Evolutionary conservation across 176 grass and related monocot species (phyloP).

Genomic region (Puya raimondii): DNA sequence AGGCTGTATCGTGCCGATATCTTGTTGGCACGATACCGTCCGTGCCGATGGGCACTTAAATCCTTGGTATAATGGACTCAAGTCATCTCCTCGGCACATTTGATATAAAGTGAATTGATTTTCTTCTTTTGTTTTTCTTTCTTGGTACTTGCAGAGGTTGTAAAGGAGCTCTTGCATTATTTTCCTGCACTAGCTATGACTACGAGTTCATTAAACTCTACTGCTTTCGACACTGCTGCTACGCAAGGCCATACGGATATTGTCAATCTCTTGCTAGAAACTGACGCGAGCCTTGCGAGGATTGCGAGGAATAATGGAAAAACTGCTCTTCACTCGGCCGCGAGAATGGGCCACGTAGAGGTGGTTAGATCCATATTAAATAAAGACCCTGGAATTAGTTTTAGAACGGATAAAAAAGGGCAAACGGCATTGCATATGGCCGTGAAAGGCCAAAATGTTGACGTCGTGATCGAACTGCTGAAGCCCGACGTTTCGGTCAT

Average conservation of each 20-base stretch:
- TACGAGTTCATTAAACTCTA: constrained; percentile 82
- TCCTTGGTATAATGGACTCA: too few relatives aligned
- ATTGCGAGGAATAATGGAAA: constrained; percentile 92
- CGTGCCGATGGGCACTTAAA: too few relatives aligned
- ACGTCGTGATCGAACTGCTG: constrained; percentile 64
- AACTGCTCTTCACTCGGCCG: constrained; percentile 79
- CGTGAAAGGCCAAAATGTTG: constrained; percentile 80
- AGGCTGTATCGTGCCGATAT: too few relatives aligned
- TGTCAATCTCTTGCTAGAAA: constrained; percentile 86
- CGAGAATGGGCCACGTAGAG: constrained; percentile 92
- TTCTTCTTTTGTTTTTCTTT: too few relatives aligned
- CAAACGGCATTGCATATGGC: constrained; percentile 96
- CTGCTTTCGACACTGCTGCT: constrained; percentile 84
- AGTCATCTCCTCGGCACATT: not conserved
- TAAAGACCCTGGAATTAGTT: constrained; percentile 73
- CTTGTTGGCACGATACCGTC: too few relatives aligned
- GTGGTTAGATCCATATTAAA: constrained; percentile 67
- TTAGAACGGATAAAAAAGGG: constrained; percentile 91
- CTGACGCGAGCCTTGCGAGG: constrained; percentile 65
- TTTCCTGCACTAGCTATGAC: constrained; percentile 90
- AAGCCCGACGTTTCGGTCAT: constrained; percentile 64
- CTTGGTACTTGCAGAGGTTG: constrained; percentile 39
- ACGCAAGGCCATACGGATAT: constrained; percentile 79
- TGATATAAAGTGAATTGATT: not conserved
- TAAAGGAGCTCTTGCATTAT: constrained; percentile 59